Evolutionary conservation across 2,329 filamentous ascomycete genomes (phyloP), one percentile per base, ranked within the genome.

Genomic region (Aspergillus ochraceoroseus): DNA sequence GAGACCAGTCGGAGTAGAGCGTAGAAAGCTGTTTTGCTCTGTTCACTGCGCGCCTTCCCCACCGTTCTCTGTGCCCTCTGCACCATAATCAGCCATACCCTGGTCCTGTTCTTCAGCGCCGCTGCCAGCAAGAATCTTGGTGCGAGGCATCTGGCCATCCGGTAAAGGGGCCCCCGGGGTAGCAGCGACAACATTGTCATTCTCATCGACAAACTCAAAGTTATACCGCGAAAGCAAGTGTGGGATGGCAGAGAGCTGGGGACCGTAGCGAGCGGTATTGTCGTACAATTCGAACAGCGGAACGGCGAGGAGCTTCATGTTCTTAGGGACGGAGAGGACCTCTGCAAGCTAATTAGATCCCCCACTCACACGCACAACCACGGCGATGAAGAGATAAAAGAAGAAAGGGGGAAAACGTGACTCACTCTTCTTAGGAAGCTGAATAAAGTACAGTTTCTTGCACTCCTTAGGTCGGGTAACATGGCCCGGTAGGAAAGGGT

Each of bases 371-470:
- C 18, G 26, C 9, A 20, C 17, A 22, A 22, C 20, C 20, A n/a
- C n/a, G 5, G 9, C 27, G 18, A 7, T 19, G 20, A 29, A 15
- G 25, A 13, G 25, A 25, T n/a, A 18, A 13, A 14, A 7, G 20
- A 20, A 22, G 35, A 33, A 38, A 47, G 2, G 17, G 7, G 15
- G 13, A n/a, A 31, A n/a, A n/a, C n/a, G n/a, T n/a, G 66, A 80
- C 72, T 46, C 76, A 94, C 88, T 96, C 55, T 83, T 88, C 65
- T 88, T 81, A 0, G 92, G 92, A 18, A 98, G 73, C 64, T 95
- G 87, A 52, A 98, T 95, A 48, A 96, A 88, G 68, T 96, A 98
- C 28, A 96, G 76, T 75, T 98, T 98, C 75, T 98, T 98, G 73
- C 90, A 95, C 72, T 98, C 92, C 73, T 98, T 98, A 5, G 92